These are phyloP conservation scores for Globisporangium lucens DNA, from an alignment of 352 stramenopile species.

Conservation along the genomic window DNA sequence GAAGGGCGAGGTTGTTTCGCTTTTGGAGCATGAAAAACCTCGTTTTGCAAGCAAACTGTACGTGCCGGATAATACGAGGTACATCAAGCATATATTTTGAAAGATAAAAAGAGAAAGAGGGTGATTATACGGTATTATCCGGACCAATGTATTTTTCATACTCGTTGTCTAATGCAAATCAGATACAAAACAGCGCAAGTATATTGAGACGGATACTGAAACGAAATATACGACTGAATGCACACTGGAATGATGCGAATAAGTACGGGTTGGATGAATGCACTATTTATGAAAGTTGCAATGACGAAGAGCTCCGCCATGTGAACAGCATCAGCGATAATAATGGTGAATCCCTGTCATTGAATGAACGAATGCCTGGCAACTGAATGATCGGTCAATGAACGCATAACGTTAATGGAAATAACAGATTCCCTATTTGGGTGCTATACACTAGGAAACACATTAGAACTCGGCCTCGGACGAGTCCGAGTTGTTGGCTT, in stretches of 20 bases:
- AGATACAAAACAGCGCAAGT: too few species aligned
- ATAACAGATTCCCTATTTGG: too few species aligned
- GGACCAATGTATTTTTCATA: background rate
- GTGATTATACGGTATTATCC: background rate
- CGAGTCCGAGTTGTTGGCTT: constrained; percentile 28
- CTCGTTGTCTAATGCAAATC: background rate
- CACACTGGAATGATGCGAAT: background rate
- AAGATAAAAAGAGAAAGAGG: background rate
- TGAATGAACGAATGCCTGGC: background rate
- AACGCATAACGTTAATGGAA: too few species aligned
- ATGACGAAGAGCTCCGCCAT: too few species aligned
- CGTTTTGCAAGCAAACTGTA: too few species aligned
- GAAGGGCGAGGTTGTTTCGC: background rate
- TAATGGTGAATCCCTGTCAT: background rate
- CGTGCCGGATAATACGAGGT: too few species aligned
- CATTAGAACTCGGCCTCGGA: constrained; percentile 39
- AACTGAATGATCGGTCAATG: too few species aligned
- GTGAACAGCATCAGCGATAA: too few species aligned
- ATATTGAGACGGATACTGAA: too few species aligned
- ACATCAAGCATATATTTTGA: too few species aligned
- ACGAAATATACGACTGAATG: background rate
- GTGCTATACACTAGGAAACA: background rate
- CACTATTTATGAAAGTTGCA: background rate
- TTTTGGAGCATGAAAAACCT: too few species aligned
- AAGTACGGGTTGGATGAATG: background rate